Conservation (phyloP, 2,329 filamentous ascomycete genomes). For the Alternaria sp. region DNA sequence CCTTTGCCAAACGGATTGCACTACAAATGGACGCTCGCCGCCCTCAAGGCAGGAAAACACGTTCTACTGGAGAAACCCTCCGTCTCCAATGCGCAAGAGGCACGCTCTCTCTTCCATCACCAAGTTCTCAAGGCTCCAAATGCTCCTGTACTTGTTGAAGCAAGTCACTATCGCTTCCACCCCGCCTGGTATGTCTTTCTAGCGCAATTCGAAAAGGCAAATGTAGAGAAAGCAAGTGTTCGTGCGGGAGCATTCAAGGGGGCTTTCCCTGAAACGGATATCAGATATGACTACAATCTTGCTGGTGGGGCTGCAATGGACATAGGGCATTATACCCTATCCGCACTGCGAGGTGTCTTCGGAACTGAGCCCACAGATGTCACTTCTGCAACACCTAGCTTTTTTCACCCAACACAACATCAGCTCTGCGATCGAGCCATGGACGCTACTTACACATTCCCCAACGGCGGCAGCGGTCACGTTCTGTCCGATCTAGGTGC, state of each 20-base stretch:
- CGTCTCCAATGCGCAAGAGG: conserved; percentile 54
- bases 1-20: conserved; percentile 57
- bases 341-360: conserved; percentile 38
- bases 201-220: conserved; percentile 43
- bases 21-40: conserved; percentile 53
- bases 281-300: conserved; percentile 52
- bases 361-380: conserved; percentile 38
- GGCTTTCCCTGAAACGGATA: conserved; percentile 43
- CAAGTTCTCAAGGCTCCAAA: conserved; percentile 44
- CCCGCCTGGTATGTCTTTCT: conserved; percentile 51
- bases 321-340: conserved; percentile 48
- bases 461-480: conserved; percentile 27
- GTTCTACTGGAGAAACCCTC: conserved; percentile 59
- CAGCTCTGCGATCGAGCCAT: conserved; percentile 32
- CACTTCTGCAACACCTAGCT: conserved; percentile 18
- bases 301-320: conserved; percentile 53
- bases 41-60: conserved; percentile 55
- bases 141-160: conserved; percentile 55
- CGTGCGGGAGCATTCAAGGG: conserved; percentile 37
- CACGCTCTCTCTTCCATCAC: conserved; percentile 51
- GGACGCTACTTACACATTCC: conserved; percentile 31
- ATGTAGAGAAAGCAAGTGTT: conserved; percentile 46
- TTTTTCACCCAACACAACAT: conserved; percentile 20
- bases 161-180: conserved; percentile 56
- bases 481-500: conserved; percentile 25